Percentiles rank a stretch among this genome's conserved stretches.
phyloP scores from a whole-genome alignment of 345 rosid genomes.

The Citrus mangshanensis region DNA sequence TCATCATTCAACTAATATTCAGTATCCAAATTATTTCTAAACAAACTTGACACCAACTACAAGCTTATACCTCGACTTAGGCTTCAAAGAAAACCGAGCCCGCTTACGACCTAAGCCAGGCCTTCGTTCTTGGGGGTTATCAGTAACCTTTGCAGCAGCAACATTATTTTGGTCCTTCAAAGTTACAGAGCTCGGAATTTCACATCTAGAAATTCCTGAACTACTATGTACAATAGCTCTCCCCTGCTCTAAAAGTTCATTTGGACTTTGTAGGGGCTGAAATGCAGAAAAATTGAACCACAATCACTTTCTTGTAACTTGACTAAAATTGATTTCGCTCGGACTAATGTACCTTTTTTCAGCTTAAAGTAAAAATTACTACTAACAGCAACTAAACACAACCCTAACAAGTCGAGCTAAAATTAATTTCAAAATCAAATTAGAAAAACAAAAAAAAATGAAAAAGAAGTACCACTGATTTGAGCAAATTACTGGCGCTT shows the following conservation, averaged over 20 bases:
- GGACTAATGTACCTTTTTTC: background rate
- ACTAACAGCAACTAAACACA: background rate
- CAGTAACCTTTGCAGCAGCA: slow-evolving; percentile 24
- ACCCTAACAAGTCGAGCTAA: background rate
- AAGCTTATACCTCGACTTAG: slow-evolving; percentile 45
- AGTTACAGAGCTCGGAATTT: slow-evolving; percentile 14
- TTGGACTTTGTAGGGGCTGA: slow-evolving; percentile 51
- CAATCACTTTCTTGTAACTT: slow-evolving; percentile 1
- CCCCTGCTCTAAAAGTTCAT: slow-evolving; percentile 56
- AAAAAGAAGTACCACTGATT: slow-evolving; percentile 42
- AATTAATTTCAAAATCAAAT: background rate
- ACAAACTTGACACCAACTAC: background rate
- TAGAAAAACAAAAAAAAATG: background rate
- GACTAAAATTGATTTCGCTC: background rate
- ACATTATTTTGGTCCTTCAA: slow-evolving; percentile 15
- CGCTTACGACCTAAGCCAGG: slow-evolving; percentile 66
- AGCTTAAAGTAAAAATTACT: background rate
- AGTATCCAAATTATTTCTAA: background rate
- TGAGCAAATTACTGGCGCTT: slow-evolving; percentile 49
- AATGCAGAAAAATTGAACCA: slow-evolving; percentile 5
- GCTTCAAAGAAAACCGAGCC: slow-evolving; percentile 67
- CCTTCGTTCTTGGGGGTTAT: slow-evolving; percentile 55
- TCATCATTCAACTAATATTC: slow-evolving; percentile 5
- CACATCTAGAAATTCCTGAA: slow-evolving; percentile 26
- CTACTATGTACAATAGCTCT: slow-evolving; percentile 35